phyloP scores from a whole-genome alignment of 2,329 filamentous ascomycete species.

The Ophiostoma angusticollis region DNA sequence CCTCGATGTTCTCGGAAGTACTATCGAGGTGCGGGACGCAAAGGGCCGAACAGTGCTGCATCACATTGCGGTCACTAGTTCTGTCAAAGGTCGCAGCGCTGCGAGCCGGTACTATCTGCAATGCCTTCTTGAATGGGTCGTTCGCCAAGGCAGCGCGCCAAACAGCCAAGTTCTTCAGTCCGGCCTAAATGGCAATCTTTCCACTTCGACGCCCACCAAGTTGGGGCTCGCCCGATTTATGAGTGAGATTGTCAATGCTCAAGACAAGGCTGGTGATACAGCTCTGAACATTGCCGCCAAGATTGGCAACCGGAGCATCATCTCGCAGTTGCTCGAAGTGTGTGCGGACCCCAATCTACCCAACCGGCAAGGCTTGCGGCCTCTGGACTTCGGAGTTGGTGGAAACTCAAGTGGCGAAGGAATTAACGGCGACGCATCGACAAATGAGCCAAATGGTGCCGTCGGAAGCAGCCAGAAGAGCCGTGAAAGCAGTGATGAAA shows the following conservation, averaged over 20 bases:
- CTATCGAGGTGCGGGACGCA: constrained; percentile 80
- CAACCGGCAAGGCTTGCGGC: constrained; percentile 77
- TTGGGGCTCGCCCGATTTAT: constrained; percentile 90
- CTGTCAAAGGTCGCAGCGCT: constrained; percentile 81
- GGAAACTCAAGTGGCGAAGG: constrained; percentile 41
- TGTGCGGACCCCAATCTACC: constrained; percentile 86
- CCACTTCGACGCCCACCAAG: constrained; percentile 34
- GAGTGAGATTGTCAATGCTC: constrained; percentile 90
- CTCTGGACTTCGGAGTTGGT: constrained; percentile 89
- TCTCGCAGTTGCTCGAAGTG: constrained; percentile 91
- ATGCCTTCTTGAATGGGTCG: constrained; percentile 85
- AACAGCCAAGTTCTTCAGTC: constrained; percentile 26
- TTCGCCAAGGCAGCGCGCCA: constrained; percentile 54
- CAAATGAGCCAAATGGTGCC: constrained; percentile 30
- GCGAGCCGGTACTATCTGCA: constrained; percentile 95
- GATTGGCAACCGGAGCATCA: constrained; percentile 87
- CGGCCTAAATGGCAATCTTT: constrained; percentile 10
- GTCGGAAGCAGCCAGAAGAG: constrained; percentile 39
- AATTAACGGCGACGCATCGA: constrained; percentile 28
- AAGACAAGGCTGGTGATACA: constrained; percentile 88
- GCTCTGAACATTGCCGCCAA: constrained; percentile 87
- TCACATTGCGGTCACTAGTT: constrained; percentile 91
- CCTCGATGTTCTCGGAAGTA: constrained; percentile 74
- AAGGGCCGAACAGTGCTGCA: constrained; percentile 87
- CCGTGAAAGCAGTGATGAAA: constrained; percentile 64